phyloP scores from a whole-genome alignment of 352 stramenopile species.

The Peronospora farinosa region DNA sequence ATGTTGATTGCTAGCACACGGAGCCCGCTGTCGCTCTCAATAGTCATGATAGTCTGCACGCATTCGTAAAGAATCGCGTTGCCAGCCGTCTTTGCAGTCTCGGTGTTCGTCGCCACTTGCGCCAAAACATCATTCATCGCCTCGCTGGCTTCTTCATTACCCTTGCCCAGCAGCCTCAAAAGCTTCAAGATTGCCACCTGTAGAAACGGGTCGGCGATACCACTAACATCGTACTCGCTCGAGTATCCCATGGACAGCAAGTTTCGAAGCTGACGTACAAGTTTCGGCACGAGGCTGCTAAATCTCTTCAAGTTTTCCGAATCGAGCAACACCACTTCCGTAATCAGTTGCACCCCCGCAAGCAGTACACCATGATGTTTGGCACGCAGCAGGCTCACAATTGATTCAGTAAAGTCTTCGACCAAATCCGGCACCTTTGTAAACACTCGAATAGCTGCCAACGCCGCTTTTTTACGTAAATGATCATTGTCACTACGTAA shows the following conservation, averaged over 20 bases:
- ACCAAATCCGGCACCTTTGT: slow-evolving; percentile 97
- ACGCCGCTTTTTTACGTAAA: slow-evolving; percentile 96
- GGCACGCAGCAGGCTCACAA: slow-evolving; percentile 90
- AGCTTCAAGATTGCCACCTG: slow-evolving; percentile 88
- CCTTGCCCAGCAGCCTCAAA: slow-evolving; percentile 92
- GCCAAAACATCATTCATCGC: slow-evolving; percentile 97
- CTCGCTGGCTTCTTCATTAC: slow-evolving; percentile 90
- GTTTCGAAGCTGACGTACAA: slow-evolving; percentile 90
- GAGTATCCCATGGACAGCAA: slow-evolving; percentile 96
- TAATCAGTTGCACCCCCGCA: slow-evolving; percentile 95
- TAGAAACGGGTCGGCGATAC: slow-evolving; percentile 98
- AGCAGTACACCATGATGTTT: slow-evolving; percentile 97
- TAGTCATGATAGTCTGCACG: slow-evolving; percentile 98
- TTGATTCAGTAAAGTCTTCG: slow-evolving; percentile 96
- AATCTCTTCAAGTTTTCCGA: slow-evolving; percentile 72
- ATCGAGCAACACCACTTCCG: slow-evolving; percentile 85
- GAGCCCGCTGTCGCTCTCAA: slow-evolving; percentile 95
- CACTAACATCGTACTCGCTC: slow-evolving; percentile 97
- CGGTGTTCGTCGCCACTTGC: slow-evolving; percentile 99
- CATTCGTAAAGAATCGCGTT: slow-evolving; percentile 99
- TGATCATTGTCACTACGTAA: slow-evolving; percentile 91
- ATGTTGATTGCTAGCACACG: slow-evolving; percentile 98
- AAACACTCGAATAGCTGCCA: slow-evolving; percentile 90
- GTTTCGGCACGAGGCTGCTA: slow-evolving; percentile 60
- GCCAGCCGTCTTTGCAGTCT: slow-evolving; percentile 98